Percentiles rank a stretch among this genome's conserved stretches.
phyloP scores from a whole-genome alignment of 2,329 filamentous ascomycete genomes.

The Thermothelomyces thermophilus region DNA sequence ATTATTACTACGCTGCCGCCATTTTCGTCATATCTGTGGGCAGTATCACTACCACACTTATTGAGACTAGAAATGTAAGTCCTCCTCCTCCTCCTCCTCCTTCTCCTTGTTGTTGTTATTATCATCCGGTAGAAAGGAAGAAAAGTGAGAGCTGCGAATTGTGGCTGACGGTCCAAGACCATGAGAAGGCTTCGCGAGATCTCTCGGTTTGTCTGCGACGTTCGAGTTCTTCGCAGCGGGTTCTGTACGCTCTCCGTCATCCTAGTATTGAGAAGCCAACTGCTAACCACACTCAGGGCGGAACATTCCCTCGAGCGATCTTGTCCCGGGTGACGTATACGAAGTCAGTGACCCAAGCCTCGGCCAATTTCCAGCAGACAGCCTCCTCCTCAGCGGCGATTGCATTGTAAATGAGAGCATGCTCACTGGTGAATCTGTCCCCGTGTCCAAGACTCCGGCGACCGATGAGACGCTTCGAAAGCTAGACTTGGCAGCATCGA shows the following conservation, averaged over 20 bases:
- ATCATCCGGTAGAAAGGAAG: too few species aligned
- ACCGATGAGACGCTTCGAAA: slow-evolving; percentile 70
- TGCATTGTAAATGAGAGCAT: slow-evolving; percentile 99
- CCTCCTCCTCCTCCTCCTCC: too few species aligned
- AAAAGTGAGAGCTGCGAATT: too few species aligned
- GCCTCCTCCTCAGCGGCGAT: slow-evolving; percentile 83
- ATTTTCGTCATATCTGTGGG: slow-evolving; percentile 93
- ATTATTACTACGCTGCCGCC: slow-evolving; percentile 94
- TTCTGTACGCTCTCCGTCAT: slow-evolving; percentile 61
- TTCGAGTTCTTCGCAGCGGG: slow-evolving; percentile 85
- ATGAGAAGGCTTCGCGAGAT: slow-evolving; percentile 89
- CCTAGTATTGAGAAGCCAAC: not conserved
- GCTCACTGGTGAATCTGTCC: slow-evolving; percentile 95
- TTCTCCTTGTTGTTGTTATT: too few species aligned
- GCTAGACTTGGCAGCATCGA: slow-evolving; percentile 73
- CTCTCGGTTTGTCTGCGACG: slow-evolving; percentile 90
- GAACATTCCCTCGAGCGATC: slow-evolving; percentile 74
- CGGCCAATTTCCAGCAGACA: slow-evolving; percentile 84
- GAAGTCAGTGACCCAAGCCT: slow-evolving; percentile 92
- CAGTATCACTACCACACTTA: slow-evolving; percentile 80
- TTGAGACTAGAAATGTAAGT: slow-evolving; percentile 78
- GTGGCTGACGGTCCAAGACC: slow-evolving; percentile 44
- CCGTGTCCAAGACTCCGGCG: slow-evolving; percentile 84
- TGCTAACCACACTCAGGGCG: slow-evolving; percentile 47
- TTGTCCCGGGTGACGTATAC: slow-evolving; percentile 94